Evolutionary conservation across 306 rosid species (phyloP).

Genomic region (Phaseolus lunatus): DNA sequence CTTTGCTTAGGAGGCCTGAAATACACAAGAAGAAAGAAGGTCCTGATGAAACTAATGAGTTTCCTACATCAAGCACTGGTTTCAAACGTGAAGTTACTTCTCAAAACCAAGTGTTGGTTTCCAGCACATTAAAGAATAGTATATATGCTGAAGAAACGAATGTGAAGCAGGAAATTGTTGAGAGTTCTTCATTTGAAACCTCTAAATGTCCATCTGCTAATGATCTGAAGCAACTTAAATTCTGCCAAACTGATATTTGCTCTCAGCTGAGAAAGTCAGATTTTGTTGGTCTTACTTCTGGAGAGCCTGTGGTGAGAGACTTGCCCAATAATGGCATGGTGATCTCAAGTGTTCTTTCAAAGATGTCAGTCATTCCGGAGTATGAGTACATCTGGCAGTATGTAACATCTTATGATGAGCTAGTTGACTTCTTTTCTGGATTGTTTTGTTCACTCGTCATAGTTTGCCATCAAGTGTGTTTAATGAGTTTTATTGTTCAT

Average conservation of each 20-base stretch:
- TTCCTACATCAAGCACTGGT: slow-evolving; percentile 53
- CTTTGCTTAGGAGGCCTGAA: slow-evolving; percentile 81
- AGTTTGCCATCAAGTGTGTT: slow-evolving; percentile 37
- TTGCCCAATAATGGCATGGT: slow-evolving; percentile 48
- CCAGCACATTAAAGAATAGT: slow-evolving; percentile 55
- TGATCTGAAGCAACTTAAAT: slow-evolving; percentile 50
- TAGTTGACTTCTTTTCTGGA: slow-evolving; percentile 32
- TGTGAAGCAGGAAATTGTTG: slow-evolving; percentile 48
- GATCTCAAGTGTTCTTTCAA: slow-evolving; percentile 49
- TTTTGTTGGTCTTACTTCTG: slow-evolving; percentile 46
- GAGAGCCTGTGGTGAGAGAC: slow-evolving; percentile 56
- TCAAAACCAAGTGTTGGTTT: slow-evolving; percentile 54
- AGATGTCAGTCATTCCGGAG: slow-evolving; percentile 72
- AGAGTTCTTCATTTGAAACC: slow-evolving; percentile 50
- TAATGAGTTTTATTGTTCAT: slow-evolving; percentile 41
- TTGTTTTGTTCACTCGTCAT: neutral
- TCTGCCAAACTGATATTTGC: slow-evolving; percentile 45
- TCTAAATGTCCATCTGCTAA: slow-evolving; percentile 46
- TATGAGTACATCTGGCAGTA: slow-evolving; percentile 89
- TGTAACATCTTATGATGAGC: slow-evolving; percentile 50
- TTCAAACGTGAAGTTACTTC: slow-evolving; percentile 54
- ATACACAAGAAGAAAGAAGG: slow-evolving; percentile 70
- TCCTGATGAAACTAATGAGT: slow-evolving; percentile 59
- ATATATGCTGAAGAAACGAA: slow-evolving; percentile 54
- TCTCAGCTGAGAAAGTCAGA: slow-evolving; percentile 50